Evolutionary conservation across 83 land plant species (phyloP), one percentile per base, ranked within the genome.

Genomic region (Thuja plicata): DNA sequence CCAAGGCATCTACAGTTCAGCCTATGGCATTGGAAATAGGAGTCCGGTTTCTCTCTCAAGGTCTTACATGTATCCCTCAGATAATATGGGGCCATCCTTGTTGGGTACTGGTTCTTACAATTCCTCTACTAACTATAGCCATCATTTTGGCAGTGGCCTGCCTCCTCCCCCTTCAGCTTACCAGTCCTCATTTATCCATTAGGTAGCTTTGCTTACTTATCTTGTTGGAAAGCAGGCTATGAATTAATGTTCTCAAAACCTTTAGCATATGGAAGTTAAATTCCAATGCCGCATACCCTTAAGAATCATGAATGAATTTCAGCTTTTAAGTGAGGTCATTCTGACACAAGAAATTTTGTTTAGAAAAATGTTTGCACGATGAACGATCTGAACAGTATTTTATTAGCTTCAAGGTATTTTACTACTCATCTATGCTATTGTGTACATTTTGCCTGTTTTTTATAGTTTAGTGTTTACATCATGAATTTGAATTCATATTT

Each of bases 111-210:
- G 86, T 54, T 91, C 91, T 86, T 73, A 60, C 43, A 91, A 90
- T 57, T 89, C 92, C 19, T 90, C 92, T 78, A 88, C 91, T 46
- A 89, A 91, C 46, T 91, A 91, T 86, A 90, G 88, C 88, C 91
- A 91, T 89, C 92, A 91, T 78, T 91, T 91, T 66, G 92, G 92
- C 30, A 91, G 92, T 90, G 92, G 92, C 54, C 89, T 91, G 88
- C 92, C 92, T 40, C 92, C 92, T 35, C 92, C 92, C 54, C 92
- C 92, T 55, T 89, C 92, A 66, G 92, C 92, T 37, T 91, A 91
- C 50, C 92, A 91, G 88, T 89, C 92, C 11, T 90, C 92, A 37
- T 91, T 91, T 79, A 86, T 91, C 32, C 92, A 91, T 85, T 91
- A 88, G 89, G 79, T 87, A 60, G 87, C n/a, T 70, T 52, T 30